A percentile compares a stretch with the other conserved stretches of the same genome.
Evolutionary conservation across 306 rosid genomes (phyloP).

Genomic region (Cucumis hystrix): DNA sequence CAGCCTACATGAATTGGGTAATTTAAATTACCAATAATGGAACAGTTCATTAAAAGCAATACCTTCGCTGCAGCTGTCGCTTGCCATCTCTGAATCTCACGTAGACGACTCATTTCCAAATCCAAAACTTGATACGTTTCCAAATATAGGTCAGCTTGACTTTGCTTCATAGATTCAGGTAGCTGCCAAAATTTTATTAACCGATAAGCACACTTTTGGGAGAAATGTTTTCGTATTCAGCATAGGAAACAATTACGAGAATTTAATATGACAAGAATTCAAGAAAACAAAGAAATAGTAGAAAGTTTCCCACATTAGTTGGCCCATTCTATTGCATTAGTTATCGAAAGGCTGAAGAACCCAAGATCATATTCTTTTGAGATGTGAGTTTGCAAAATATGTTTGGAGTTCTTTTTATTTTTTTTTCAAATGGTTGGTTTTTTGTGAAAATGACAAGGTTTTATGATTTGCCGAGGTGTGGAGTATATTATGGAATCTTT

Average conservation of each 20-base stretch:
- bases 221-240: neutral
- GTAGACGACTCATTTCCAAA: constrained; percentile 97
- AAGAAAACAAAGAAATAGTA: neutral
- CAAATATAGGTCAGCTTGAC: constrained; percentile 91
- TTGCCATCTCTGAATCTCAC: constrained; percentile 98
- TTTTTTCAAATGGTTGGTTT: neutral
- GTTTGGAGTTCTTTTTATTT: neutral
- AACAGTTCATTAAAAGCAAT: neutral
- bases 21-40: constrained; percentile 5
- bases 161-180: constrained; percentile 99
- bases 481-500: neutral
- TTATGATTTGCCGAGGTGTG: neutral
- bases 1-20: constrained; percentile 6
- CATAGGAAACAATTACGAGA: neutral
- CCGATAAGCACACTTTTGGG: neutral
- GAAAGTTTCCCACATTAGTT: neutral
- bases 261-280: neutral
- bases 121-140: constrained; percentile 97
- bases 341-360: neutral
- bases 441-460: neutral
- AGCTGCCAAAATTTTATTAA: constrained; percentile 38
- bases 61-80: constrained; percentile 91
- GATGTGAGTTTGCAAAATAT: neutral
- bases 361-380: neutral
- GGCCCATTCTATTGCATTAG: neutral